phyloP scores from a whole-genome alignment of 2,329 filamentous ascomycete species.

The Paracoccidioides lutzii region DNA sequence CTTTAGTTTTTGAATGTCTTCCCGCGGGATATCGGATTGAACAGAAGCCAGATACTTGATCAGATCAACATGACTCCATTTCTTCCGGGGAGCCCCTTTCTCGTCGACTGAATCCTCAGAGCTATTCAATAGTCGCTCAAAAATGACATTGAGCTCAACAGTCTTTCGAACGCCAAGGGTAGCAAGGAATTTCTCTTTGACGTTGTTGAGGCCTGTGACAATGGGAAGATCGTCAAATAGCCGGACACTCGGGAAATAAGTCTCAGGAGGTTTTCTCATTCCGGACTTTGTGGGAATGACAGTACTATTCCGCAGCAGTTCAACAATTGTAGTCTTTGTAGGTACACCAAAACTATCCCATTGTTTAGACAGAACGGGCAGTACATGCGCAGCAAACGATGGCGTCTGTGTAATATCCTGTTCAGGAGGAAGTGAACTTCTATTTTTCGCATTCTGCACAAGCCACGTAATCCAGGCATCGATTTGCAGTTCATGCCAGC shows the following conservation, averaged over 20 bases:
- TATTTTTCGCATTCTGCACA: slow-evolving; percentile 50
- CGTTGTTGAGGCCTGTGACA: slow-evolving; percentile 58
- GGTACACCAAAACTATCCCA: slow-evolving; percentile 67
- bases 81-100: slow-evolving; percentile 32
- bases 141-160: slow-evolving; percentile 85
- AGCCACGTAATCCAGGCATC: slow-evolving; percentile 77
- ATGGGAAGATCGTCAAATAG: slow-evolving; percentile 87
- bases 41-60: slow-evolving; percentile 92
- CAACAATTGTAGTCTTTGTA: slow-evolving; percentile 53
- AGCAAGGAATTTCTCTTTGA: slow-evolving; percentile 82
- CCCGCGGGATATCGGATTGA: slow-evolving; percentile 68
- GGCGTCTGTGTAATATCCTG: slow-evolving; percentile 60
- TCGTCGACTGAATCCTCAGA: slow-evolving; percentile 37
- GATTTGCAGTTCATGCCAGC: slow-evolving; percentile 75
- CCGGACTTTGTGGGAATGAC: slow-evolving; percentile 84
- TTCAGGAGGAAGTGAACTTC: slow-evolving; percentile 43
- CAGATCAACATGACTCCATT: slow-evolving; percentile 87
- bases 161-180: slow-evolving; percentile 88
- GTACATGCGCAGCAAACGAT: slow-evolving; percentile 61
- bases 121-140: slow-evolving; percentile 63
- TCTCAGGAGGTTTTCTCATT: slow-evolving; percentile 72
- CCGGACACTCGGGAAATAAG: slow-evolving; percentile 88
- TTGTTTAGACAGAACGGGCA: slow-evolving; percentile 71
- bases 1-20: slow-evolving; percentile 66
- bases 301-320: slow-evolving; percentile 52